phyloP scores from a whole-genome alignment of 208 protist genomes.

The Strigomonas galati region DNA sequence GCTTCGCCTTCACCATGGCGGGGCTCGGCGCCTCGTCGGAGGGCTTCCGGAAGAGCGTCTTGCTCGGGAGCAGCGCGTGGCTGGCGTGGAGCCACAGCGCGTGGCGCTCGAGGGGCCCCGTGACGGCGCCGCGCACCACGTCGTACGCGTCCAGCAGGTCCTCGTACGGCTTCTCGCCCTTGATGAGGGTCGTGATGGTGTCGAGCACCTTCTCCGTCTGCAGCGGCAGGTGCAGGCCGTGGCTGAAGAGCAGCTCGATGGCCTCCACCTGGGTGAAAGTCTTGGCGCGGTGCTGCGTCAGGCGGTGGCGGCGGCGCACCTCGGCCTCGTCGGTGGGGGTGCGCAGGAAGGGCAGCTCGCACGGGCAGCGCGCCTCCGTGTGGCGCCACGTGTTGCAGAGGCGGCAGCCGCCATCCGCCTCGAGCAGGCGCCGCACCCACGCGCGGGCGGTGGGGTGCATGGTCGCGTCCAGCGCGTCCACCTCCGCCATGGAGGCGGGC shows the following conservation, averaged over 20 bases:
- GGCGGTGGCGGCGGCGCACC: constrained; percentile 12
- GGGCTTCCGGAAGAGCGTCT: constrained; percentile 79
- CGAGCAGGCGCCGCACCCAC: constrained; percentile 58
- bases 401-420: constrained; percentile 57
- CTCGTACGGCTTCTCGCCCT: constrained; percentile 61
- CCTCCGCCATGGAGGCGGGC: constrained; percentile 41
- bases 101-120: constrained; percentile 72
- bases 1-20: constrained; percentile 47
- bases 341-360: constrained; percentile 61
- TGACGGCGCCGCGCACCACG: constrained; percentile 70
- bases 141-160: constrained; percentile 80
- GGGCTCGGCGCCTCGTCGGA: constrained; percentile 67
- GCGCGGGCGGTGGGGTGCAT: constrained; percentile 63
- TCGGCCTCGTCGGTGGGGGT: constrained; percentile 17
- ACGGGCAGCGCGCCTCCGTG: constrained; percentile 62
- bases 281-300: constrained; percentile 17
- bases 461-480: constrained; percentile 50
- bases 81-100: constrained; percentile 83
- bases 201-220: constrained; percentile 49
- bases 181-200: constrained; percentile 54
- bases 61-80: constrained; percentile 67
- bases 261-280: constrained; percentile 58
- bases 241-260: constrained; percentile 52
- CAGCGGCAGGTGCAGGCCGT: constrained; percentile 62
- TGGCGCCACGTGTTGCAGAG: constrained; percentile 79